Conservation (phyloP, 2,329 filamentous ascomycete genomes). For the Curvularia verruculosa region DNA sequence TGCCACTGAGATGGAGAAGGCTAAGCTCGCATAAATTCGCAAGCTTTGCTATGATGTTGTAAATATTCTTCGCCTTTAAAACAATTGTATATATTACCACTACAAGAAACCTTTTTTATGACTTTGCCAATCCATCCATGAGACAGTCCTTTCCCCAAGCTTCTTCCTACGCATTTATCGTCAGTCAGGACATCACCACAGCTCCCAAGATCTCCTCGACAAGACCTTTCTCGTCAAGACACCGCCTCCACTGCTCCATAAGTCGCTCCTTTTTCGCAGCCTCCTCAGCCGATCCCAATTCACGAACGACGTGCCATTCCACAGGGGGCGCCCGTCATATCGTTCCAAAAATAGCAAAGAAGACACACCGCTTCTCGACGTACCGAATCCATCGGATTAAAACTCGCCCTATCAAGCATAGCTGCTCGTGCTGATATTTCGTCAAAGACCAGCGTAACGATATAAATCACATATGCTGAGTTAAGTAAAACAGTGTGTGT, state of each 20-base stretch:
- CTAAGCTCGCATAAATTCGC: slow-evolving; percentile 9
- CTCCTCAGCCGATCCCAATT: background rate
- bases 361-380: no score
- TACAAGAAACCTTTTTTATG: background rate
- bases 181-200: background rate
- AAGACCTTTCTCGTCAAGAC: background rate
- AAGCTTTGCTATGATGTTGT: background rate
- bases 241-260: background rate
- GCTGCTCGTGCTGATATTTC: no score
- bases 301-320: background rate
- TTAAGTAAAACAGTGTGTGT: no score
- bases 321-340: slow-evolving; percentile 14
- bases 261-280: background rate
- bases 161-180: no score
- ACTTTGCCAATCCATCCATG: background rate
- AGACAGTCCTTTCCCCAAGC: background rate
- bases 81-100: background rate
- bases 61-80: slow-evolving; percentile 1
- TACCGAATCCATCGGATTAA: no score
- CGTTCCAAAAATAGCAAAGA: slow-evolving; percentile 23
- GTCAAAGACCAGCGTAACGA: no score
- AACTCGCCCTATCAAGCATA: no score
- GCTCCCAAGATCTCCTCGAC: background rate
- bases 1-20: slow-evolving; percentile 39
- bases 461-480: no score